Evolutionary conservation across 2,329 filamentous ascomycete genomes (phyloP).

Genomic region (Huntiella moniliformis): DNA sequence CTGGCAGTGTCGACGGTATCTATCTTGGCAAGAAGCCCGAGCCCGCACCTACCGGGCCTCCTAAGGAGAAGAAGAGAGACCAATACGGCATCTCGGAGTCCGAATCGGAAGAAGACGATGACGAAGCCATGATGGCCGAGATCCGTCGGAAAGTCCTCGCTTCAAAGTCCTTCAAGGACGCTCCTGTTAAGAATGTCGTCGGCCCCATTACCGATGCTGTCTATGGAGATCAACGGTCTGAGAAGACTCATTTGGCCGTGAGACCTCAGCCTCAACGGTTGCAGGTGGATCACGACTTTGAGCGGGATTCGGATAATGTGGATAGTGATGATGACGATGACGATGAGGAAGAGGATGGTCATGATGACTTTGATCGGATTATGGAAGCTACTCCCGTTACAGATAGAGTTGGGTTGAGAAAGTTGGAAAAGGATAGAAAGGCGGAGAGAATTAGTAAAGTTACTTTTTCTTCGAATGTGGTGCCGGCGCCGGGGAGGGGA

Average conservation of each 20-base stretch:
- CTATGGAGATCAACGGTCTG: not conserved
- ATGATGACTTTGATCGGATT: slow-evolving; percentile 80
- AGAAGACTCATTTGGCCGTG: slow-evolving; percentile 40
- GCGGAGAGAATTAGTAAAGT: slow-evolving; percentile 28
- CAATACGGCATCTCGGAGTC: slow-evolving; percentile 63
- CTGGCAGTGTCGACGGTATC: slow-evolving; percentile 35
- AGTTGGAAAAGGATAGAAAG: slow-evolving; percentile 36
- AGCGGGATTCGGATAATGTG: slow-evolving; percentile 52
- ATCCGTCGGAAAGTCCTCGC: slow-evolving; percentile 76
- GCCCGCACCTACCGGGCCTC: slow-evolving; percentile 14
- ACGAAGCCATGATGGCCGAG: slow-evolving; percentile 76
- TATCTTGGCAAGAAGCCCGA: slow-evolving; percentile 38
- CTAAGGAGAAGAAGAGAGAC: slow-evolving; percentile 29
- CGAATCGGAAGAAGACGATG: slow-evolving; percentile 66
- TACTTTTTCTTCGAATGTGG: slow-evolving; percentile 31
- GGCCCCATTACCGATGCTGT: not conserved
- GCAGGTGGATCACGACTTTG: slow-evolving; percentile 31
- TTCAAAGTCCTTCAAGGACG: slow-evolving; percentile 60
- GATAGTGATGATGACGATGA: slow-evolving; percentile 27
- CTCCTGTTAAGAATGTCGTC: slow-evolving; percentile 26
- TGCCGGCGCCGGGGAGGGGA: slow-evolving; percentile 27
- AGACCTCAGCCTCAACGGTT: slow-evolving; percentile 33
- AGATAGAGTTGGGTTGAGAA: slow-evolving; percentile 53
- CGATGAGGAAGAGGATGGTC: slow-evolving; percentile 30
- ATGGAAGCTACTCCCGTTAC: slow-evolving; percentile 82